Evolutionary conservation across 139 green algal species (phyloP).

Genomic region (Coccomyxa sp.): DNA sequence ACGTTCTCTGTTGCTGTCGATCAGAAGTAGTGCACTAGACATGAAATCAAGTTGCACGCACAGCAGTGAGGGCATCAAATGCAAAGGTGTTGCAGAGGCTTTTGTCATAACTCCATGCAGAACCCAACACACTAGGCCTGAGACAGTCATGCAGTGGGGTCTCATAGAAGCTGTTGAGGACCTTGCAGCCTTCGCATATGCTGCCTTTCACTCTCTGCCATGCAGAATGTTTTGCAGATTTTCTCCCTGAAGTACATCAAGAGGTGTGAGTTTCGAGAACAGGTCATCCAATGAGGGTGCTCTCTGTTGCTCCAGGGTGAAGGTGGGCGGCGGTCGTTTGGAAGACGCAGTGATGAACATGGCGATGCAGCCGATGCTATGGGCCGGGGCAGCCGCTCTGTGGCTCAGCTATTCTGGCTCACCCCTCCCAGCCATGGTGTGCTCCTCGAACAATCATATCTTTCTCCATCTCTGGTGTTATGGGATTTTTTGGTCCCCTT

Average conservation of each 20-base stretch:
- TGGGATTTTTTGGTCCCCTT: neutral
- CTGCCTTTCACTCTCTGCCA: too few relatives aligned
- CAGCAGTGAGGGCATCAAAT: neutral
- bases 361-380: neutral
- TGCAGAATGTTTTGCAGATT: neutral
- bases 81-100: neutral
- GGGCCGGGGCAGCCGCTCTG: neutral
- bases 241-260: neutral
- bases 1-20: neutral
- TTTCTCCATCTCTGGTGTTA: neutral
- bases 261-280: too few relatives aligned
- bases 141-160: neutral
- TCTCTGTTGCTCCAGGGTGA: neutral
- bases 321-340: neutral
- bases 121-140: neutral
- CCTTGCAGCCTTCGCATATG: too few relatives aligned
- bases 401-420: neutral
- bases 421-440: neutral
- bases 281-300: neutral
- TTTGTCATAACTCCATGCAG: neutral
- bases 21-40: neutral
- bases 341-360: neutral
- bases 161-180: neutral
- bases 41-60: neutral
- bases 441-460: neutral